phyloP scores from a whole-genome alignment of 78 protist species.

The Acrasis kona region DNA sequence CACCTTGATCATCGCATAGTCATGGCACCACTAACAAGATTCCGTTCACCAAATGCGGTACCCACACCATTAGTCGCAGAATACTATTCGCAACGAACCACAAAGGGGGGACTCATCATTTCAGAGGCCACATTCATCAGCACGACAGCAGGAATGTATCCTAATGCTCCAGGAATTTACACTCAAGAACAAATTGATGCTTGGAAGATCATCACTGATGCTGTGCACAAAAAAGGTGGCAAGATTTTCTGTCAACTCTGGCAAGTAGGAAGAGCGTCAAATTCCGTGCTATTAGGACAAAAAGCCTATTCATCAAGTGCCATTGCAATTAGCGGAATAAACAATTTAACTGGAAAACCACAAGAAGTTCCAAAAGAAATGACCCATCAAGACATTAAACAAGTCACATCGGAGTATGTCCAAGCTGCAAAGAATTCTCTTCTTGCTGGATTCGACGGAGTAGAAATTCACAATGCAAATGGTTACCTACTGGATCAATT shows the following conservation, averaged over 20 bases:
- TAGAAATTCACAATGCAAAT: conserved; percentile 84
- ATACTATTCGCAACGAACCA: conserved; percentile 44
- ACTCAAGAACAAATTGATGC: conserved; percentile 33
- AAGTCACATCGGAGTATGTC: conserved; percentile 13
- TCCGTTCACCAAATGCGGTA: too few relatives aligned
- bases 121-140: conserved; percentile 28
- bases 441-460: conserved; percentile 76
- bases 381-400: conserved; percentile 43
- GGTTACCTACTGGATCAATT: conserved; percentile 70
- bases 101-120: conserved; percentile 34
- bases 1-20: conserved; percentile 41
- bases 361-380: conserved; percentile 39
- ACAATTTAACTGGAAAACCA: too few relatives aligned
- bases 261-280: conserved; percentile 33
- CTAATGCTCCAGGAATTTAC: conserved; percentile 27
- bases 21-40: conserved; percentile 43
- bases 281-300: neutral
- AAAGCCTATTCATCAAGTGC: neutral
- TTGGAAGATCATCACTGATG: conserved; percentile 37
- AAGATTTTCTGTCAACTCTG: conserved; percentile 38
- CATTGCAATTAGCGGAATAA: neutral
- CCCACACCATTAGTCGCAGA: neutral
- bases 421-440: conserved; percentile 37
- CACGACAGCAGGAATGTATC: conserved; percentile 1
- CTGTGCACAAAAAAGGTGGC: conserved; percentile 45